phyloP scores from a whole-genome alignment of 148 eudicot species.

The Fagopyrum tataricum region DNA sequence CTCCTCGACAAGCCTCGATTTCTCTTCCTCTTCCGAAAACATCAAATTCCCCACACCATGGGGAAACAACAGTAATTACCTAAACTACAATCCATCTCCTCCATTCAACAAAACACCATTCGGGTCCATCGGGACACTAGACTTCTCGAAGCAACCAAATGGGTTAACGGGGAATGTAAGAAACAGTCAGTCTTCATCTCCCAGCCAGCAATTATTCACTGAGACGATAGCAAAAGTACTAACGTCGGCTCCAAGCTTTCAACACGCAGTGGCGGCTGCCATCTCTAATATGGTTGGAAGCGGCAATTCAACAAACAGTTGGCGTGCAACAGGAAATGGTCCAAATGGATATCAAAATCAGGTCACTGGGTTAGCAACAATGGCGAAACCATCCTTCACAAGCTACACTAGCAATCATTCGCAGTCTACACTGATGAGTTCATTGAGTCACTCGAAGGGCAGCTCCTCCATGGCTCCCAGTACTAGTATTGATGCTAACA shows the following conservation, averaged over 20 bases:
- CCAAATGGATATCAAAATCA: background rate
- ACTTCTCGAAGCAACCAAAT: conserved; percentile 20
- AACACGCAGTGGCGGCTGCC: conserved; percentile 58
- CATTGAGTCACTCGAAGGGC: background rate
- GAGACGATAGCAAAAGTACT: conserved; percentile 67
- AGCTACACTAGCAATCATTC: background rate
- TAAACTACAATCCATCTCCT: conserved; percentile 21
- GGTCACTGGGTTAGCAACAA: background rate
- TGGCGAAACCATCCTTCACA: background rate
- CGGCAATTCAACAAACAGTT: conserved; percentile 11
- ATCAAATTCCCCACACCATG: conserved; percentile 29
- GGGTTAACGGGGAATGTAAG: background rate
- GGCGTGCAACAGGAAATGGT: background rate
- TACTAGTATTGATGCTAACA: background rate
- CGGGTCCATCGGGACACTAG: conserved; percentile 23
- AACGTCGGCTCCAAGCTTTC: conserved; percentile 61
- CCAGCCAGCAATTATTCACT: conserved; percentile 46
- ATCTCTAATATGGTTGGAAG: conserved; percentile 55
- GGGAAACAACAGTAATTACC: conserved; percentile 30
- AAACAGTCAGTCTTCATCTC: conserved; percentile 16
- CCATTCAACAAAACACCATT: conserved; percentile 20
- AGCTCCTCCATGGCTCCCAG: background rate
- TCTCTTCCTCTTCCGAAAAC: conserved; percentile 38
- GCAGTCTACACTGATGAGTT: background rate
- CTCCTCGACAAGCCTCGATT: conserved; percentile 38